Conservation (phyloP, 352 stramenopile genomes). For the Globisporangium splendens region DNA sequence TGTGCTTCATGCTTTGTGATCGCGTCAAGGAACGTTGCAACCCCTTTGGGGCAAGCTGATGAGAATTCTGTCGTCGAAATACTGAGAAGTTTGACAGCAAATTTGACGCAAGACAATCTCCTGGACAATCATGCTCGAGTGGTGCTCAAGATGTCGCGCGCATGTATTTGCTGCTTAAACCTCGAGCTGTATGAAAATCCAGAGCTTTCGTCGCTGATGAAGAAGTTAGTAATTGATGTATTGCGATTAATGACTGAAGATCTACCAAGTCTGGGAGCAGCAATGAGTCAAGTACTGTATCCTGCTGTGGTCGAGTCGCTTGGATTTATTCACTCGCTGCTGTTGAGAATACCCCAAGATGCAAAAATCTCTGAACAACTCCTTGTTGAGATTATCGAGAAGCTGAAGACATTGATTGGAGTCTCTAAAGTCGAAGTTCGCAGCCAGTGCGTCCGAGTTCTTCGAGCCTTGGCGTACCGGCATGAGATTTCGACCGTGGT, state of each 20-base stretch:
- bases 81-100: slow-evolving; percentile 4
- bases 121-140: slow-evolving; percentile 3
- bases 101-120: background rate
- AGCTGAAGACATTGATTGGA: slow-evolving; percentile 5
- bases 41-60: background rate
- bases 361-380: slow-evolving; percentile 1
- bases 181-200: background rate
- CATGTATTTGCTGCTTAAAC: slow-evolving; percentile 11
- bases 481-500: slow-evolving; percentile 4
- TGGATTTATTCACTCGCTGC: slow-evolving; percentile 3
- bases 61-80: slow-evolving; percentile 1
- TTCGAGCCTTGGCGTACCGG: slow-evolving; percentile 10
- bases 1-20: slow-evolving; percentile 42
- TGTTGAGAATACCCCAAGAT: slow-evolving; percentile 4
- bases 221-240: slow-evolving; percentile 12
- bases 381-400: slow-evolving; percentile 4
- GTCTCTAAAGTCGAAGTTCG: background rate
- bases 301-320: slow-evolving; percentile 6
- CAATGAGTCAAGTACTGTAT: background rate
- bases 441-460: slow-evolving; percentile 9
- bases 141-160: slow-evolving; percentile 16
- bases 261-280: background rate
- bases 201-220: background rate
- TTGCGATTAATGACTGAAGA: background rate
- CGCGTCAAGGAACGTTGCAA: slow-evolving; percentile 8